phyloP scores from a whole-genome alignment of 1,284 basidiomycete species.

The Apiotrichum siamense region DNA sequence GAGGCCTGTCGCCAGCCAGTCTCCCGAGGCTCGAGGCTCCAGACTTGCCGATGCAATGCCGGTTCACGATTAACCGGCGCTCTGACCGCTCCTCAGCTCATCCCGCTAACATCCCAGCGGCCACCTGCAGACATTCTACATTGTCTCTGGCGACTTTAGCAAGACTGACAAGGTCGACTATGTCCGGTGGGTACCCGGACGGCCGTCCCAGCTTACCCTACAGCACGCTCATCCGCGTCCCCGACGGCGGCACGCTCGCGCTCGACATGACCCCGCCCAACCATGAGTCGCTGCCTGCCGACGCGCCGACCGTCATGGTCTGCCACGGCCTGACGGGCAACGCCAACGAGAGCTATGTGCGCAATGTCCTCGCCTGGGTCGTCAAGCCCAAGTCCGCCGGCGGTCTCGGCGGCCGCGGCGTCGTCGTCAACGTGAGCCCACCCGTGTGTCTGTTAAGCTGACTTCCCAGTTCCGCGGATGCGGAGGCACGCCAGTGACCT shows the following conservation, averaged over 20 bases:
- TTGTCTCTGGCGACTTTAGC: constrained; percentile 56
- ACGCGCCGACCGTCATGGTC: constrained; percentile 72
- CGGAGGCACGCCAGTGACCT: constrained; percentile 69
- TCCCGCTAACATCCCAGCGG: constrained; percentile 31
- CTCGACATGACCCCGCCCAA: constrained; percentile 48
- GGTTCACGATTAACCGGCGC: background rate
- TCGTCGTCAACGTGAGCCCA: constrained; percentile 69
- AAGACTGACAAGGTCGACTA: constrained; percentile 65
- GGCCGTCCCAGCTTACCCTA: constrained; percentile 8
- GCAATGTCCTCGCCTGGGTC: constrained; percentile 67
- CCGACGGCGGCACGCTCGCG: constrained; percentile 65
- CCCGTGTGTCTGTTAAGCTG: too few species aligned
- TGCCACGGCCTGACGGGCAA: constrained; percentile 81
- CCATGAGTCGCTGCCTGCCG: constrained; percentile 53
- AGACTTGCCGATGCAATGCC: too few species aligned
- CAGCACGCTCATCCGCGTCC: constrained; percentile 58
- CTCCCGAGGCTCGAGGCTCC: too few species aligned
- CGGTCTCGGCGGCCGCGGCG: constrained; percentile 77
- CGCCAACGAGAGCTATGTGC: constrained; percentile 81
- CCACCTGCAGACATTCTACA: constrained; percentile 49
- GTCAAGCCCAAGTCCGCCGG: constrained; percentile 60
- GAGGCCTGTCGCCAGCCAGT: too few species aligned
- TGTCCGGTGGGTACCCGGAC: constrained; percentile 53
- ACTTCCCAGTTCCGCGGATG: constrained; percentile 74
- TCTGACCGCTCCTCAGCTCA: background rate